Evolutionary conservation across 2,329 filamentous ascomycete genomes (phyloP).

Genomic region (Aspergillus niger): DNA sequence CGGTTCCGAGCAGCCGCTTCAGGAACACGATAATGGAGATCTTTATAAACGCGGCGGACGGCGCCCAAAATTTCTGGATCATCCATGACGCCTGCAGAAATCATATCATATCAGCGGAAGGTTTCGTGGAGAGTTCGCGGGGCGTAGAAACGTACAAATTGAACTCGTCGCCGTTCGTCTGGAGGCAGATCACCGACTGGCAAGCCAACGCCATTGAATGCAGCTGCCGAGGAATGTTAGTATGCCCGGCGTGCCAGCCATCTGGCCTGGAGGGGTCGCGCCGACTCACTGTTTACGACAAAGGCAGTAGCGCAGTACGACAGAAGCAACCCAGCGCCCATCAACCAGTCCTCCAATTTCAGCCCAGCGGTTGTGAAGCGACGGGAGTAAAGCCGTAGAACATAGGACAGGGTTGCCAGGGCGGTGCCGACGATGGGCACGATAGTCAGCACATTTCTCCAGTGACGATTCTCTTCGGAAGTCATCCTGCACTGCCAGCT

Average conservation of each 20-base stretch:
- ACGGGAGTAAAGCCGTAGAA: conserved; percentile 12
- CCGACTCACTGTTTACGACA: conserved; percentile 13
- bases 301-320: conserved; percentile 17
- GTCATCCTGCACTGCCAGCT: conserved; percentile 7
- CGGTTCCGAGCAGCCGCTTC: conserved; percentile 12
- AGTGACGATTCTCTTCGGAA: conserved; percentile 14
- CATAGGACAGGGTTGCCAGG: conserved; percentile 12
- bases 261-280: neutral
- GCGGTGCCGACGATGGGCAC: conserved; percentile 13
- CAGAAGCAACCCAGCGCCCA: conserved; percentile 16
- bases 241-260: neutral
- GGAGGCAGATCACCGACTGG: neutral
- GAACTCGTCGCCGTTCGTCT: conserved; percentile 14
- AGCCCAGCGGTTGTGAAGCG: conserved; percentile 5
- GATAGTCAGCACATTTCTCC: conserved; percentile 17
- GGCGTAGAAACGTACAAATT: conserved; percentile 6
- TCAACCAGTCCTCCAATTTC: conserved; percentile 13
- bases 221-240: conserved; percentile 6
- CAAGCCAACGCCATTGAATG: conserved; percentile 18
- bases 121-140: neutral
- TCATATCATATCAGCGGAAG: neutral
- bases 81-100: conserved; percentile 15
- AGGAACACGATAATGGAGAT: conserved; percentile 19
- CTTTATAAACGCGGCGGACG: conserved; percentile 16
- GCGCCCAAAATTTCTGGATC: conserved; percentile 20